Base-by-base conservation (phyloP, 2,329 filamentous ascomycete species). In the Rosellinia necatrix region DNA sequence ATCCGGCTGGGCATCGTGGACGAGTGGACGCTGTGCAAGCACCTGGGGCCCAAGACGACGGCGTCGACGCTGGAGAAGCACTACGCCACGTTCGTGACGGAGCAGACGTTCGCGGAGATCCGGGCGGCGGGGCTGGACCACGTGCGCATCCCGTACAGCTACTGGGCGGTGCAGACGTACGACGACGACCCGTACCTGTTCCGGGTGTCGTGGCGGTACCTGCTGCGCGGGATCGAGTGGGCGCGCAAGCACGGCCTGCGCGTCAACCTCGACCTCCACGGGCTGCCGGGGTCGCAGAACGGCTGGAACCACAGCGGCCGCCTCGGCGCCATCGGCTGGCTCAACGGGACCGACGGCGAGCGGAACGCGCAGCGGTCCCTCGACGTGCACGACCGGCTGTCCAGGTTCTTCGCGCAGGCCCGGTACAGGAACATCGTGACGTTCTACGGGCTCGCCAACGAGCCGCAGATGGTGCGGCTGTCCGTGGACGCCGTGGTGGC, bases 261-360 rank as follows among this genome's bases (percentile, higher is more conserved):
- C 2, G 86, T 99, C 35, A 97, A 97, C 61, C 84, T 99, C 3
- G 94, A 99, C 71, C 76, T 97, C 4, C 94, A 99, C 74, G 92
- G 83, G n/a, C 79, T 94, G 0, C 93, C 93, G 0, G 94, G 94
- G 0, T 93, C 89, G 58, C 94, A 97, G 70, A 99, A 99, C 68
- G 94, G 94, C 2, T 97, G 93, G 93, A 97, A 97, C 67, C 94
- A 99, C 73, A 96, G 90, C 64, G 94, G 94, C 0, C 85, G 86
- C 8, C 87, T 89, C 70, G 93, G 94, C 1, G 59, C 75, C 1
- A 93, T 97, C 61, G 81, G 85, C 22, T 99, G 94, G 94, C 76
- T 97, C 34, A 94, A 94, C 66, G 94, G 94, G n/a, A 88, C 90
- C 0, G 80, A 96, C 68, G 93, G 94, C 9, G 78, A 81, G 1